Conservation (phyloP, 495 filamentous ascomycete species). For the Aspergillus saccharolyticus region DNA sequence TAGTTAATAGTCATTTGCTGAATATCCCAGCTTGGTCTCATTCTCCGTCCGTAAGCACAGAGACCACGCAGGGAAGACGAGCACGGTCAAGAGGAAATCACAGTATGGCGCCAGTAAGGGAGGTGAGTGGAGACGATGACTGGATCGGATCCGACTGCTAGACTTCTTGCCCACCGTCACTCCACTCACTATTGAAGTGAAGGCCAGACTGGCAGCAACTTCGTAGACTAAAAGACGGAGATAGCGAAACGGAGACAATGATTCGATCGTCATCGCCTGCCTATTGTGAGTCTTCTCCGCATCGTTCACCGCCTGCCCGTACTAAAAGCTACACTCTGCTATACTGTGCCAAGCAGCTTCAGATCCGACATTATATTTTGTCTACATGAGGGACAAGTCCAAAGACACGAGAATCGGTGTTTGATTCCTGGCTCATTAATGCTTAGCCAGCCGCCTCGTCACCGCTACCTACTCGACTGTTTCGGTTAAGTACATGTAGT, state of each 20-base stretch:
- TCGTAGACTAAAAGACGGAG: too few relatives aligned
- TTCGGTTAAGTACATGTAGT: slow-evolving; percentile 20
- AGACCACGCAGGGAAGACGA: not conserved
- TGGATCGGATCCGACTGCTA: not conserved
- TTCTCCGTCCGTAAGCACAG: not conserved
- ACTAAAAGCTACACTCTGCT: not conserved
- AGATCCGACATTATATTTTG: too few relatives aligned
- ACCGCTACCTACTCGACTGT: slow-evolving; percentile 13
- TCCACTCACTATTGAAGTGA: not conserved
- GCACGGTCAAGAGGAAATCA: not conserved
- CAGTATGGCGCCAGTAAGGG: not conserved
- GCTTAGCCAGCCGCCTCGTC: slow-evolving; percentile 5
- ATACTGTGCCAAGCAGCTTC: too few relatives aligned
- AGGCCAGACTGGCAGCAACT: not conserved
- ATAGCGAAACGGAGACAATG: slow-evolving; percentile 8
- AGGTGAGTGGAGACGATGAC: not conserved
- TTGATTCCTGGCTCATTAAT: slow-evolving; percentile 11
- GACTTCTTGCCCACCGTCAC: not conserved
- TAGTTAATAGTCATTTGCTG: not conserved
- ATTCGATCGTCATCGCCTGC: not conserved
- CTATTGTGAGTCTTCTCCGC: not conserved
- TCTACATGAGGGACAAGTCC: not conserved
- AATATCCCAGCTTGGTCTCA: not conserved
- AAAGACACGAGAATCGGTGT: slow-evolving; percentile 18
- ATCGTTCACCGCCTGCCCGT: not conserved